Percentiles rank a stretch among this genome's conserved stretches.
These are phyloP conservation scores for Pistacia atlantica DNA, from an alignment of 345 rosid genomes.

Conservation along the genomic window DNA sequence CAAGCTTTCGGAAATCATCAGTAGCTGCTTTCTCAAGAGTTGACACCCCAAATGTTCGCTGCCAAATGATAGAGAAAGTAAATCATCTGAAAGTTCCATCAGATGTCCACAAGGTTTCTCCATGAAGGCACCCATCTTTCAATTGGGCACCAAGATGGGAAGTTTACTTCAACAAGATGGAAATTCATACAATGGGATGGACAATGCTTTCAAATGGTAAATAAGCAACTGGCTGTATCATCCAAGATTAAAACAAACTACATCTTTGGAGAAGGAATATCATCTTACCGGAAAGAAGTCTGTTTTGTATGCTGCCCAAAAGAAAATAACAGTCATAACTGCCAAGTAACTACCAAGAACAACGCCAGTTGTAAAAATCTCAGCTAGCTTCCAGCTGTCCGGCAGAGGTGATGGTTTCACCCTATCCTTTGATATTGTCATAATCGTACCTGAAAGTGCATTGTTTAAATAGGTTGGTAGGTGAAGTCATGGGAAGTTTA, in stretches of 20 bases:
- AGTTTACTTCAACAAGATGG: background rate
- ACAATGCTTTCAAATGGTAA: background rate
- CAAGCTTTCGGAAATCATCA: conserved; percentile 91
- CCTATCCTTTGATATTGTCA: conserved; percentile 98
- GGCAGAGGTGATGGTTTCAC: conserved; percentile 99
- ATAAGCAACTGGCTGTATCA: background rate
- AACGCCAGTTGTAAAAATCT: conserved; percentile 87
- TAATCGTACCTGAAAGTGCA: conserved; percentile 79
- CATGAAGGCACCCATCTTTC: background rate
- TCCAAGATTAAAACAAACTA: background rate
- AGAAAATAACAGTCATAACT: conserved; percentile 97
- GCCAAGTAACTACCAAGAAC: conserved; percentile 96
- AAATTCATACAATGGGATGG: background rate
- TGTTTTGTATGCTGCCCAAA: conserved; percentile 94
- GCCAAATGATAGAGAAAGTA: conserved; percentile 26
- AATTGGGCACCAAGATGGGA: background rate
- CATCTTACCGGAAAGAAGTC: conserved; percentile 85
- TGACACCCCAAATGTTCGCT: conserved; percentile 81
- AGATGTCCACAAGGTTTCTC: background rate
- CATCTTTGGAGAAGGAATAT: conserved; percentile 12
- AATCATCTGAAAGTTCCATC: conserved; percentile 14
- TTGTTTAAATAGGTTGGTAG: conserved; percentile 16
- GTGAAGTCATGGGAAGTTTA: background rate
- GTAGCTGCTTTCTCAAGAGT: conserved; percentile 89
- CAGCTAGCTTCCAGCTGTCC: conserved; percentile 98